Conservation (phyloP, 805 yeast species). For the Isabelozyma gotoi region DNA sequence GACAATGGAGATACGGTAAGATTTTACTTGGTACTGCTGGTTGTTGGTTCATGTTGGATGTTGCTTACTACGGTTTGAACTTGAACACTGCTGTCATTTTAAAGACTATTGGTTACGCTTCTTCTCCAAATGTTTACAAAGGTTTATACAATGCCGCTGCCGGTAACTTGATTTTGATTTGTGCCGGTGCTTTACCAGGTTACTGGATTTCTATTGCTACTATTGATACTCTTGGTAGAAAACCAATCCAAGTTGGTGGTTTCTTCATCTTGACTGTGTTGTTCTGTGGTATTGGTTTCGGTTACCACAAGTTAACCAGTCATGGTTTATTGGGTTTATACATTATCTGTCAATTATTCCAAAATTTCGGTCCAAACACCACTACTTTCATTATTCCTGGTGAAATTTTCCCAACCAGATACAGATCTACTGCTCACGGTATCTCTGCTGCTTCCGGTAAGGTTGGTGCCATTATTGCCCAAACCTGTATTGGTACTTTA, state of each 20-base stretch:
- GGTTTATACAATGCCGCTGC: constrained; percentile 77
- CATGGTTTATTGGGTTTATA: constrained; percentile 74
- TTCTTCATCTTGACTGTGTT: constrained; percentile 68
- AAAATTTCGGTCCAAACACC: constrained; percentile 90
- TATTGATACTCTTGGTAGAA: constrained; percentile 80
- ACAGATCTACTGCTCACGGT: constrained; percentile 95
- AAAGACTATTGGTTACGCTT: constrained; percentile 81
- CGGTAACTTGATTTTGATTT: constrained; percentile 87
- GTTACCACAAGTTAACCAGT: constrained; percentile 65
- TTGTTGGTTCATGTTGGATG: constrained; percentile 88
- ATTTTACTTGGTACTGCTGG: constrained; percentile 86
- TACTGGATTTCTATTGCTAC: constrained; percentile 86
- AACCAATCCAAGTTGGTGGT: constrained; percentile 76
- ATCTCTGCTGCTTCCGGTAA: constrained; percentile 91
- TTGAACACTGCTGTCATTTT: constrained; percentile 79
- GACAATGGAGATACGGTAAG: constrained; percentile 85
- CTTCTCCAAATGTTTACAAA: constrained; percentile 65
- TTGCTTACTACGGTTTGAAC: constrained; percentile 87
- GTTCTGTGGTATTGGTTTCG: constrained; percentile 82
- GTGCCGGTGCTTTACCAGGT: constrained; percentile 96
- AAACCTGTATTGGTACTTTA: constrained; percentile 82
- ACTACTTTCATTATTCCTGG: constrained; percentile 91
- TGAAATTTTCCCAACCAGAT: constrained; percentile 91
- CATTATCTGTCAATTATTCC: constrained; percentile 81
- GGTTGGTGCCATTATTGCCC: constrained; percentile 91